Conservation (phyloP, 2,329 filamentous ascomycete genomes). For the Paecilomyces fulvus region DNA sequence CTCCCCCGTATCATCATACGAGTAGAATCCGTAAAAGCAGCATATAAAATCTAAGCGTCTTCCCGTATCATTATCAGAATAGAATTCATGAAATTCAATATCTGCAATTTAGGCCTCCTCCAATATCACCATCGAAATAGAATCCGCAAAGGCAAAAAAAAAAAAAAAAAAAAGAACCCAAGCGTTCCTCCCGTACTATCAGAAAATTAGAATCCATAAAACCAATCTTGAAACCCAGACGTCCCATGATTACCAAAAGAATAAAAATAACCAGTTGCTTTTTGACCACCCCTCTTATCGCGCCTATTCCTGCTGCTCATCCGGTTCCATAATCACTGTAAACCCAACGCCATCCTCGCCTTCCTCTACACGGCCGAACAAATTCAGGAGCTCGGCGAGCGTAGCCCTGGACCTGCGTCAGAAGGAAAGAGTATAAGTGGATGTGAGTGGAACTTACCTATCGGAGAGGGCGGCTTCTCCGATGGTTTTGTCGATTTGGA, state of each 20-base stretch:
- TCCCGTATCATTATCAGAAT: neutral
- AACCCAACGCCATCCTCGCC: neutral
- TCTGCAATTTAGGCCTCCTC: neutral
- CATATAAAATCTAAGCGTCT: neutral
- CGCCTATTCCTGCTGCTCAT: neutral
- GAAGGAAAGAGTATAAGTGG: neutral
- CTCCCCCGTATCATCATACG: neutral
- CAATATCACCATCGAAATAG: neutral
- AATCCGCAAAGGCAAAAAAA: neutral
- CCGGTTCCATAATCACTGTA: neutral
- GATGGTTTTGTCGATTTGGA: conserved; percentile 16
- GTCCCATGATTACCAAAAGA: neutral
- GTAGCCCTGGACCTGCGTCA: neutral
- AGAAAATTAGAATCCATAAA: neutral
- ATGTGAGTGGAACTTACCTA: neutral
- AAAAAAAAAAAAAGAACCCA: neutral
- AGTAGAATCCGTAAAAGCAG: neutral
- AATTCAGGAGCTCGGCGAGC: neutral
- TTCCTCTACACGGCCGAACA: neutral
- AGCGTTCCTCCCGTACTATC: neutral
- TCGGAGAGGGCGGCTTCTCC: conserved; percentile 11
- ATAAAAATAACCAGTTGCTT: neutral
- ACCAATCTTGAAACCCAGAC: neutral
- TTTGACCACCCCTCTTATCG: neutral
- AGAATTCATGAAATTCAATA: neutral